Conservation (phyloP, 1,284 basidiomycete species). For the Tilletiopsis washingtonensis region DNA sequence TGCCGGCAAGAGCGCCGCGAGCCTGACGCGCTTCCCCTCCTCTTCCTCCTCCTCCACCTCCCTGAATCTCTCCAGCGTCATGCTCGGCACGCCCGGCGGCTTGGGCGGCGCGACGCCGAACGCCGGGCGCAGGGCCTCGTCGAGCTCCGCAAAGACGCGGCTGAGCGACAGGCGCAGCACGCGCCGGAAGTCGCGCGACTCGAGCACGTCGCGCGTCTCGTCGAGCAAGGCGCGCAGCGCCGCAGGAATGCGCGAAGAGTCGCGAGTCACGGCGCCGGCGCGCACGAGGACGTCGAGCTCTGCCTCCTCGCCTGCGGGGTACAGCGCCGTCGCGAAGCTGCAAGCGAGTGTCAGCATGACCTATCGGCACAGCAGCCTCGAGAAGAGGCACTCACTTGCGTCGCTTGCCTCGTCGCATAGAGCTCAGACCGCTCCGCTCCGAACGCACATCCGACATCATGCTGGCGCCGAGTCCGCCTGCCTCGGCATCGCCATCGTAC, state of each 20-base stretch:
- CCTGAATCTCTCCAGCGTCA: conserved; percentile 11
- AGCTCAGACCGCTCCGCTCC: not conserved
- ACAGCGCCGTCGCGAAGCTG: conserved; percentile 45
- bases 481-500: not conserved
- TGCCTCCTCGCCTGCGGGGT: conserved; percentile 30
- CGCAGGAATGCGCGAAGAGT: too few relatives aligned
- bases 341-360: not conserved
- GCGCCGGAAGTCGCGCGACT: conserved; percentile 61
- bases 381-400: not conserved
- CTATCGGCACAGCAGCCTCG: not conserved
- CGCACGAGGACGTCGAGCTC: conserved; percentile 32
- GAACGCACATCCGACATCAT: not conserved
- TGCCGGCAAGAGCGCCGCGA: conserved; percentile 69
- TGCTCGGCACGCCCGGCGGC: conserved; percentile 54
- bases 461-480: not conserved
- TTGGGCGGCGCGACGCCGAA: conserved; percentile 29
- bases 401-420: not conserved
- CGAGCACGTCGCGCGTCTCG: conserved; percentile 59
- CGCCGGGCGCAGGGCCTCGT: conserved; percentile 53
- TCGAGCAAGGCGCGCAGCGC: conserved; percentile 59
- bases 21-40: conserved; percentile 54
- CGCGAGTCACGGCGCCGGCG: conserved; percentile 31
- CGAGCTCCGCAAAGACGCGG: conserved; percentile 56
- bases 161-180: conserved; percentile 65
- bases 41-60: conserved; percentile 28